phyloP scores from a whole-genome alignment of 2,329 filamentous ascomycete species.

The Tothia fuscella region DNA sequence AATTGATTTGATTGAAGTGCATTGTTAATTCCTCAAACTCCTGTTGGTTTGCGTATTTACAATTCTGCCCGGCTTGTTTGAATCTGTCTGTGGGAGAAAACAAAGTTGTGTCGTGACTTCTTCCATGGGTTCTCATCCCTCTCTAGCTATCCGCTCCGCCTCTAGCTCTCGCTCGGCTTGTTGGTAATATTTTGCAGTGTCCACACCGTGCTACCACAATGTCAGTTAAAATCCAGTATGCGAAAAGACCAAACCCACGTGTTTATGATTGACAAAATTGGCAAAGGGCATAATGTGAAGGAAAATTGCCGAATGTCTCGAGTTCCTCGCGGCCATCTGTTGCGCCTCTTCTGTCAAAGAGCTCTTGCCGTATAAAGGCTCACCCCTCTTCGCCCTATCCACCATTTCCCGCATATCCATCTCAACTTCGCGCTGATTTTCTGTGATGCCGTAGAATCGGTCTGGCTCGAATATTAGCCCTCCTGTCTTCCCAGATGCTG shows the following conservation, averaged over 20 bases:
- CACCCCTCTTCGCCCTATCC: slow-evolving; percentile 80
- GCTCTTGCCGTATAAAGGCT: slow-evolving; percentile 78
- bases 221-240: no score
- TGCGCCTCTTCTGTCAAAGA: slow-evolving; percentile 78
- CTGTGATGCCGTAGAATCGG: slow-evolving; percentile 88
- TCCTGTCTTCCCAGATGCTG: slow-evolving; percentile 3
- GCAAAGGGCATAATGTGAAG: slow-evolving; percentile 85
- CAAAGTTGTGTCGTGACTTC: no score
- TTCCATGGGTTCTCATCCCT: no score
- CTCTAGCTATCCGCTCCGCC: slow-evolving; percentile 45
- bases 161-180: slow-evolving; percentile 91
- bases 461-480: slow-evolving; percentile 40
- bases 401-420: slow-evolving; percentile 99
- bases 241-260: no score
- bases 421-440: slow-evolving; percentile 83
- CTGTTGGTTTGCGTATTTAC: no score
- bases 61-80: no score
- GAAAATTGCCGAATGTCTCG: slow-evolving; percentile 77
- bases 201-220: slow-evolving; percentile 89
- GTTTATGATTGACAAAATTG: slow-evolving; percentile 93
- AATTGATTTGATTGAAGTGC: no score
- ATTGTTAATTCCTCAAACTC: no score
- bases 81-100: no score
- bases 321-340: slow-evolving; percentile 84
- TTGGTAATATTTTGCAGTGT: slow-evolving; percentile 96